Base-by-base conservation (phyloP, 2,329 filamentous ascomycete species). In the Colletotrichum echinochloae region DNA sequence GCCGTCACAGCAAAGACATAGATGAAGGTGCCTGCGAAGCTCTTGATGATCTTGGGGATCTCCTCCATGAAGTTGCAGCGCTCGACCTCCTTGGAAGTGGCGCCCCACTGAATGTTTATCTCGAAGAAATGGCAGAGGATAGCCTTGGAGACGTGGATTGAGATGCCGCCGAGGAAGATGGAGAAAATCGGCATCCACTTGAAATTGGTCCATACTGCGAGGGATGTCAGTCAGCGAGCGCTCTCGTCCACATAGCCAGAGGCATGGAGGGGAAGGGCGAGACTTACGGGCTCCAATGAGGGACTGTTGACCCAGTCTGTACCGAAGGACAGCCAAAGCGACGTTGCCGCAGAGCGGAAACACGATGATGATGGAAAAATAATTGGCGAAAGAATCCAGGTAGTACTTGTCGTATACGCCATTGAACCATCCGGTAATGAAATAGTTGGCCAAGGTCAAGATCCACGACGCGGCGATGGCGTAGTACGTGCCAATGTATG, bases 381-480 rank as follows among this genome's bases (percentile, higher is more conserved):
- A 90, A 71, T 90, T 88, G 74, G 87, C 87, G 83, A 89, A 92
- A 1, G 87, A 90, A 74, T 90, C 88, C 78, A 91, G 83, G 78
- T 92, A 93, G 81, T 88, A 91, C 72, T 90, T 87, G 76, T 91
- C 89, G 52, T 91, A 83, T 62, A 88, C 83, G 41, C 90, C 90
- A 75, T 91, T 90, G 81, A 87, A 92, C 88, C 90, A 92, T 46
- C 92, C 92, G 61, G 92, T 84, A 48, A 92, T 80, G 78, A 93
- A 89, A 79, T 94, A 94, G 79, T 94, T 94, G 68, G 88, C 80
- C 1, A 90, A 76, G 0, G 91, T 92, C 59, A 93, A 83, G n/a
- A 90, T 81, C 83, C 91, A 89, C 3, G 90, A 88, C 0, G 88
- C 87, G 4, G 87, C 91, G 68, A 94, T 88, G 28, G 91, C 91